These are phyloP conservation scores for Saccharomycopsis fodiens DNA, from an alignment of 805 yeast species.

Conservation along the genomic window DNA sequence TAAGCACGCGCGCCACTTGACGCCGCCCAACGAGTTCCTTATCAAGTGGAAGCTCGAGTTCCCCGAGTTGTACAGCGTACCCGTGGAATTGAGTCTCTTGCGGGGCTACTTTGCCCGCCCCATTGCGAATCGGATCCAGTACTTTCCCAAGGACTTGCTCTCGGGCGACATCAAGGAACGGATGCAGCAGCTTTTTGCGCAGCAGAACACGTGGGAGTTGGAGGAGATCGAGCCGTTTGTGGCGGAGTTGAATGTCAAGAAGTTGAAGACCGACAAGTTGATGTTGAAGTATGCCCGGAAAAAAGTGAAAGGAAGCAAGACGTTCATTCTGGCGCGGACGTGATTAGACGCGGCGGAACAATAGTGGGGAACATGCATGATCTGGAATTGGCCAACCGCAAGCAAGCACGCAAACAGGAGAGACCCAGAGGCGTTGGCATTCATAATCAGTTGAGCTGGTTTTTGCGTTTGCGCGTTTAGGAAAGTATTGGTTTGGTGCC, in stretches of 20 bases:
- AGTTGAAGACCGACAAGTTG: slow-evolving; percentile 48
- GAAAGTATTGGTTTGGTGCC: too few species aligned
- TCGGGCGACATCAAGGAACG: slow-evolving; percentile 42
- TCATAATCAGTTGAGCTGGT: too few species aligned
- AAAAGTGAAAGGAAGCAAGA: slow-evolving; percentile 37
- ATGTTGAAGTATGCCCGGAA: slow-evolving; percentile 57
- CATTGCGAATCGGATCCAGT: slow-evolving; percentile 38
- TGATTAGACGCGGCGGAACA: too few species aligned
- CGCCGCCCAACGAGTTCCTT: slow-evolving; percentile 45
- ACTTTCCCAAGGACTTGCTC: slow-evolving; percentile 41
- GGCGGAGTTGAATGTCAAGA: slow-evolving; percentile 42
- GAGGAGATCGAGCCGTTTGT: slow-evolving; percentile 58
- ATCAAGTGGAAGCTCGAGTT: slow-evolving; percentile 55
- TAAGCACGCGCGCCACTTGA: slow-evolving; percentile 27
- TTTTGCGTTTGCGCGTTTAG: too few species aligned
- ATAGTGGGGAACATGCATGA: background rate
- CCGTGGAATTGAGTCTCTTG: slow-evolving; percentile 47
- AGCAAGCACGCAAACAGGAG: too few species aligned
- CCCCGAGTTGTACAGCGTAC: slow-evolving; percentile 56
- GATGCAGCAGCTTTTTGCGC: slow-evolving; percentile 42
- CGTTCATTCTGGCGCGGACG: slow-evolving; percentile 30
- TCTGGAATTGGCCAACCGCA: background rate
- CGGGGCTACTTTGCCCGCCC: slow-evolving; percentile 51
- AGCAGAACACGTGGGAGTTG: slow-evolving; percentile 55
- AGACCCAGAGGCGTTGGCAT: too few species aligned